Conservation (phyloP, 192 early-diverging fungal species). For the Coemansia sp. region DNA sequence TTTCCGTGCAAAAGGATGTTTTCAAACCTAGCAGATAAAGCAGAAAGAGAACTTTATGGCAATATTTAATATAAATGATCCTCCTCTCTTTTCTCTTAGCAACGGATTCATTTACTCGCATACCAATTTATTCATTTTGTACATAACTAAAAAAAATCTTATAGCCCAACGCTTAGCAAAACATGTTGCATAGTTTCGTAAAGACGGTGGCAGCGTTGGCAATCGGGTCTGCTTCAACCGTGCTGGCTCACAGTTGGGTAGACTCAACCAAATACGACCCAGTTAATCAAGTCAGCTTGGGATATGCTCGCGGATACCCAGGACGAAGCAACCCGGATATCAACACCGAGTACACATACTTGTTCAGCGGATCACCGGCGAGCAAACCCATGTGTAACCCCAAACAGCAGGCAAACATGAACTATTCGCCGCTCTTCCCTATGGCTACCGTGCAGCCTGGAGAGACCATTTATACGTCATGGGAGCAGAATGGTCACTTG, state of each 20-base stretch:
- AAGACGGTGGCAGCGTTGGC: constrained; percentile 7
- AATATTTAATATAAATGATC: too few relatives aligned
- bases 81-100: too few relatives aligned
- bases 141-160: not conserved
- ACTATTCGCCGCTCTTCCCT: constrained; percentile 43
- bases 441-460: constrained; percentile 54
- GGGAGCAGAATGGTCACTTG: constrained; percentile 61
- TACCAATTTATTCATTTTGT: not conserved
- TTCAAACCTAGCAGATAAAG: too few relatives aligned
- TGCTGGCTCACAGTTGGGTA: constrained; percentile 61
- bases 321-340: constrained; percentile 48
- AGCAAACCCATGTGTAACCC: constrained; percentile 55
- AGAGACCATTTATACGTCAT: constrained; percentile 52
- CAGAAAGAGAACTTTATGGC: too few relatives aligned
- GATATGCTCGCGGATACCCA: constrained; percentile 56
- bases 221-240: constrained; percentile 21
- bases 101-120: too few relatives aligned
- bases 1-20: not conserved
- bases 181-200: not conserved
- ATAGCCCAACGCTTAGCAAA: constrained; percentile 1
- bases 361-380: constrained; percentile 39
- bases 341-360: constrained; percentile 57
- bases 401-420: constrained; percentile 21
- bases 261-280: constrained; percentile 59
- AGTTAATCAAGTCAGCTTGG: constrained; percentile 37